Percentiles rank a stretch among this genome's conserved stretches.
phyloP scores from a whole-genome alignment of 108 stramenopile species.

The Cylindrotheca fusiformis region DNA sequence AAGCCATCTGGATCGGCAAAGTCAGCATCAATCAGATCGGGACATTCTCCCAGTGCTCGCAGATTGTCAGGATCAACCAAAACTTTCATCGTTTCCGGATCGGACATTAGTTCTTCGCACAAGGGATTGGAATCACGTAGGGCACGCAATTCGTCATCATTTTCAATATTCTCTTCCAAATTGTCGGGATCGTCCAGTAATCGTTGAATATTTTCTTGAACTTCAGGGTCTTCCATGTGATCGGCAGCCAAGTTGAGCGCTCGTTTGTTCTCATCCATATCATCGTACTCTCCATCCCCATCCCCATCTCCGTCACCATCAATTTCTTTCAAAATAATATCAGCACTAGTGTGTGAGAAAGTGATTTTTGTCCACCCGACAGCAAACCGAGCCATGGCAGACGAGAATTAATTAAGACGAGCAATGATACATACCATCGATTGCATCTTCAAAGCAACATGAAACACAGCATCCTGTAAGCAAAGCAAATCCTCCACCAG shows the following conservation, averaged over 20 bases:
- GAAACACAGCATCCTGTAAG: conserved; percentile 19
- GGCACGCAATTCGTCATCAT: conserved; percentile 35
- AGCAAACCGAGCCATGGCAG: no score
- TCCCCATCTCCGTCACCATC: conserved; percentile 6
- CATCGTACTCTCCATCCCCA: conserved; percentile 14
- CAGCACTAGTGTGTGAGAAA: no score
- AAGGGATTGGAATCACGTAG: conserved; percentile 48
- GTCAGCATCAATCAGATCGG: conserved; percentile 43
- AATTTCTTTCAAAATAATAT: conserved; percentile 5
- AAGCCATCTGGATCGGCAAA: conserved; percentile 40
- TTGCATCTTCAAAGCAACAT: conserved; percentile 39
- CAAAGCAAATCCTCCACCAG: conserved; percentile 30
- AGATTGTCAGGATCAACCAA: conserved; percentile 56
- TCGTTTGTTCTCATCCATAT: conserved; percentile 15
- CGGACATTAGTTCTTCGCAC: conserved; percentile 45
- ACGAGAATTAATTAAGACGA: no score
- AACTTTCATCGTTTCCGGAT: conserved; percentile 56
- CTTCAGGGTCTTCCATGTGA: conserved; percentile 57
- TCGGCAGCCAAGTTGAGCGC: conserved; percentile 46
- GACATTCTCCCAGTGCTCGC: conserved; percentile 47
- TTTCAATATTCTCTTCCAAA: conserved; percentile 50
- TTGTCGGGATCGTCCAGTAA: conserved; percentile 51
- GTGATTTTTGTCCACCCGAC: no score
- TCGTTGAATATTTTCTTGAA: conserved; percentile 44
- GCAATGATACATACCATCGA: conserved; percentile 8